A percentile compares a stretch with the other conserved stretches of the same genome.
These are phyloP conservation scores for Penstemon barbatus DNA, from an alignment of 257 asterid species.

Conservation along the genomic window DNA sequence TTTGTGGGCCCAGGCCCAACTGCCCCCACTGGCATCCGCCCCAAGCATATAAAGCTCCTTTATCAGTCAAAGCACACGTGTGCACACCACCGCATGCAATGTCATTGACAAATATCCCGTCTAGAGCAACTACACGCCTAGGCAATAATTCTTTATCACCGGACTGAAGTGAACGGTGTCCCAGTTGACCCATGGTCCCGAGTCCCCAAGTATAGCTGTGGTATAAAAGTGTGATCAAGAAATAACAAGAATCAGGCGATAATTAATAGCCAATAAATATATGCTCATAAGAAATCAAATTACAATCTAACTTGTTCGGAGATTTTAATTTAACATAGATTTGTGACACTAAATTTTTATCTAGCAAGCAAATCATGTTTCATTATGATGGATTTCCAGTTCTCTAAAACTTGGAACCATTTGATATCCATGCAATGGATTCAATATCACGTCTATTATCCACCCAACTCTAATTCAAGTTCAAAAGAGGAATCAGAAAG, in stretches of 20 bases:
- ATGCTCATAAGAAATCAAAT: neutral
- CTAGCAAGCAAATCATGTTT: neutral
- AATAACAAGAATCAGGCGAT: conserved; percentile 8
- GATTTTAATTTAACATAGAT: conserved; percentile 2
- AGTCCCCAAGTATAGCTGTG: conserved; percentile 97
- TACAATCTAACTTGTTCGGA: neutral
- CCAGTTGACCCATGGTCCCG: conserved; percentile 97
- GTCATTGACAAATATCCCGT: conserved; percentile 59
- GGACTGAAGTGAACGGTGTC: conserved; percentile 87
- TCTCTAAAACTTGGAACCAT: neutral
- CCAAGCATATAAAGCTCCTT: conserved; percentile 93
- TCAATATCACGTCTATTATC: too few relatives aligned
- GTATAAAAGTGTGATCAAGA: conserved; percentile 4
- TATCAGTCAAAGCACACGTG: conserved; percentile 79
- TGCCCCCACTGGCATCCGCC: conserved; percentile 96
- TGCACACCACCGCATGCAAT: conserved; percentile 94
- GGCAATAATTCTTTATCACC: conserved; percentile 84
- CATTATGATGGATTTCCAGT: conserved; percentile 2
- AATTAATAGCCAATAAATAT: neutral
- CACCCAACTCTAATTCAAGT: too few relatives aligned
- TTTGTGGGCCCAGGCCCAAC: conserved; percentile 87
- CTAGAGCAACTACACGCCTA: conserved; percentile 78
- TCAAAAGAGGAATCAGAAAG: too few relatives aligned
- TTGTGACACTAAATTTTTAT: neutral
- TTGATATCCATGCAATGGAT: neutral